Evolutionary conservation across 176 grass and related monocot genomes (phyloP).

Genomic region (Hyparrhenia diplandra): DNA sequence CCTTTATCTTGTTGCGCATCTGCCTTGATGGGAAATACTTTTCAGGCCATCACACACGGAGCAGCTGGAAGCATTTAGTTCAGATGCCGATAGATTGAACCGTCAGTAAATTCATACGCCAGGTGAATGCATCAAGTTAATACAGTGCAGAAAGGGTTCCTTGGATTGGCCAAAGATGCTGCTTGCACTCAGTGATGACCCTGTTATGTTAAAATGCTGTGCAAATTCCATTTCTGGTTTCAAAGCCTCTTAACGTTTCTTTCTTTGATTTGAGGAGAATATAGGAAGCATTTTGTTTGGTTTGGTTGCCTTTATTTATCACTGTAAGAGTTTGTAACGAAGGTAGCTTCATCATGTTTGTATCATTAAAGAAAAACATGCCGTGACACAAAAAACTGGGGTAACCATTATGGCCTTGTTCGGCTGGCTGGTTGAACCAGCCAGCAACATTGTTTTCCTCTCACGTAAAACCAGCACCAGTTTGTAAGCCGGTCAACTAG

Average conservation of each 20-base stretch:
- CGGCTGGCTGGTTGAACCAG: too few species aligned
- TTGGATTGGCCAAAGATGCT: background rate
- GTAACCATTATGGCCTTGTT: background rate
- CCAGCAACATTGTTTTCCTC: too few species aligned
- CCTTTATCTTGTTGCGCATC: background rate
- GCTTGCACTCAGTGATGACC: background rate
- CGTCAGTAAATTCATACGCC: background rate
- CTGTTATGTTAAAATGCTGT: background rate
- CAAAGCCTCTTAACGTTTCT: background rate
- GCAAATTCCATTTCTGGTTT: background rate
- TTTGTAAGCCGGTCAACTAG: too few species aligned
- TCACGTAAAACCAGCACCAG: too few species aligned
- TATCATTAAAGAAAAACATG: background rate
- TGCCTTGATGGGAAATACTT: background rate
- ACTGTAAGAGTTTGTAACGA: background rate
- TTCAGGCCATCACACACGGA: background rate
- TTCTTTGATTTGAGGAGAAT: background rate
- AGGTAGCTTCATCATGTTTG: background rate
- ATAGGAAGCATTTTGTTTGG: background rate
- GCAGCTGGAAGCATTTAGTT: background rate
- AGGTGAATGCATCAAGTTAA: background rate
- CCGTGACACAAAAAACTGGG: background rate
- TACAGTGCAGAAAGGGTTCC: background rate
- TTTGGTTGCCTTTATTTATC: background rate
- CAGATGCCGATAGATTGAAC: background rate